Conservation (phyloP, 495 filamentous ascomycete species). For the Hypoxylon lenormandii region DNA sequence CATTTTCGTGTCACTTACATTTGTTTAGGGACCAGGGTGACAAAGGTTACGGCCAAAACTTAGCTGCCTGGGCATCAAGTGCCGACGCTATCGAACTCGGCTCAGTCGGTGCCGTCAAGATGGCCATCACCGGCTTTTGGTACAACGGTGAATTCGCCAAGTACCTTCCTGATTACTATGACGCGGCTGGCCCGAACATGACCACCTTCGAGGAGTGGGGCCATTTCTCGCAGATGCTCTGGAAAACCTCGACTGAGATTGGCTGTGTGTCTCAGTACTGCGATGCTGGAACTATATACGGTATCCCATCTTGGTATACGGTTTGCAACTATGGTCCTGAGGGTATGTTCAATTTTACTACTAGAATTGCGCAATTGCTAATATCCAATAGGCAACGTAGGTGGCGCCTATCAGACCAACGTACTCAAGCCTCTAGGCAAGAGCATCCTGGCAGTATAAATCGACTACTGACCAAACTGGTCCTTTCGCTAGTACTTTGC, state of each 20-base stretch:
- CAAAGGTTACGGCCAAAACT: conserved; percentile 86
- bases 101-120: conserved; percentile 63
- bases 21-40: conserved; percentile 61
- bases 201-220: conserved; percentile 76
- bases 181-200: conserved; percentile 64
- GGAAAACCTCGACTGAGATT: conserved; percentile 75
- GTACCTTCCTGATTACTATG: conserved; percentile 56
- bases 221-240: conserved; percentile 92
- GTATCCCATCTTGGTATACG: conserved; percentile 67
- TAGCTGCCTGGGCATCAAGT: conserved; percentile 64
- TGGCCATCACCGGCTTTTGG: conserved; percentile 79
- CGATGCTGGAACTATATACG: conserved; percentile 59
- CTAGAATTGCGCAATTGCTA: conserved; percentile 33
- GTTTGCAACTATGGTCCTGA: conserved; percentile 89
- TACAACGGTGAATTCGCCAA: conserved; percentile 79
- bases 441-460: conserved; percentile 44
- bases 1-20: conserved; percentile 37
- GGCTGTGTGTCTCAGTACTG: conserved; percentile 77
- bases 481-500: conserved; percentile 30
- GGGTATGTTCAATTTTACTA: conserved; percentile 60
- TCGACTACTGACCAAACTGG: conserved; percentile 14
- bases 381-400: conserved; percentile 71
- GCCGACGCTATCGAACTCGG: conserved; percentile 47
- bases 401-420: conserved; percentile 72
- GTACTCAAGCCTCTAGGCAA: conserved; percentile 66